These are phyloP conservation scores for Aspergillus tamarii DNA, from an alignment of 2,329 filamentous ascomycete species.

Conservation along the genomic window DNA sequence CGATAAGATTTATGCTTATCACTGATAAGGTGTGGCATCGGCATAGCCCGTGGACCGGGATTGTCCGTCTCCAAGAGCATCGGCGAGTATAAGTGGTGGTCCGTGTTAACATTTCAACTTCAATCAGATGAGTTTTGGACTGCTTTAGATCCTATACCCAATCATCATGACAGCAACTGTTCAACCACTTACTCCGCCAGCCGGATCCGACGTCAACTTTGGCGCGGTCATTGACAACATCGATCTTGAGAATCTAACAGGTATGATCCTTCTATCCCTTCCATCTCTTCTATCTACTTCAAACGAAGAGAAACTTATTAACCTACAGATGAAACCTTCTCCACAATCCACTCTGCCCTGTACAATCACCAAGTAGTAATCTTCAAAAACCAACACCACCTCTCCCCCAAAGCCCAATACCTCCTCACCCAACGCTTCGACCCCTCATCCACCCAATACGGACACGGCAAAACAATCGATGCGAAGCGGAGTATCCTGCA, in stretches of 20 bases:
- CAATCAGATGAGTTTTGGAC: background rate
- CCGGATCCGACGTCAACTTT: slow-evolving; percentile 55
- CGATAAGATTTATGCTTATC: background rate
- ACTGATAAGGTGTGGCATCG: background rate
- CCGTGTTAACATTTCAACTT: background rate
- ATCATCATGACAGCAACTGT: slow-evolving; percentile 15
- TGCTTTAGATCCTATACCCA: background rate
- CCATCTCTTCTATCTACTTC: background rate
- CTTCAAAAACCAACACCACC: slow-evolving; percentile 67
- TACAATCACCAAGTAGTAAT: slow-evolving; percentile 72
- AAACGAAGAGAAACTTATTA: slow-evolving; percentile 13
- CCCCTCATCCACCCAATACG: slow-evolving; percentile 66
- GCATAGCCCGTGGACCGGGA: background rate
- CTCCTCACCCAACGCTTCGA: slow-evolving; percentile 75
- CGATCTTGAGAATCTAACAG: slow-evolving; percentile 64
- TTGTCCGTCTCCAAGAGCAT: background rate
- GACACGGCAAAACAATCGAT: slow-evolving; percentile 75
- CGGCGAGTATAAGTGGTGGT: background rate
- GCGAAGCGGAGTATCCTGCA: slow-evolving; percentile 69
- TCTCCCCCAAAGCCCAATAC: slow-evolving; percentile 72
- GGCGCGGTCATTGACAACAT: slow-evolving; percentile 62
- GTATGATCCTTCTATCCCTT: slow-evolving; percentile 46
- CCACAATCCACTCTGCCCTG: slow-evolving; percentile 64
- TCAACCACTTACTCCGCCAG: slow-evolving; percentile 26
- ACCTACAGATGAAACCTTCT: slow-evolving; percentile 63